phyloP scores from a whole-genome alignment of 2,329 filamentous ascomycete species.

The Pseudofabraea citricarpa region DNA sequence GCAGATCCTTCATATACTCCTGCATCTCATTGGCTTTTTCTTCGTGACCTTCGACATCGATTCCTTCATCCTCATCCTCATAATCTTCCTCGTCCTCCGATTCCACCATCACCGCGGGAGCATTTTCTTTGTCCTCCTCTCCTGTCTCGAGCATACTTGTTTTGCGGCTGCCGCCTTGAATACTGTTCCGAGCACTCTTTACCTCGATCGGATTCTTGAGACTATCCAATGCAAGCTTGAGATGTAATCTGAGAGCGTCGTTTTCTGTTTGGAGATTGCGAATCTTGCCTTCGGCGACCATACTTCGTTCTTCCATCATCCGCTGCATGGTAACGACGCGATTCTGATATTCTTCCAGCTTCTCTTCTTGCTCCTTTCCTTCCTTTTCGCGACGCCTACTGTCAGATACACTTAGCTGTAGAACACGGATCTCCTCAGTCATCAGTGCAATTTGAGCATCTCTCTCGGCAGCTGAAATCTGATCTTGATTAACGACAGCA shows the following conservation, averaged over 20 bases:
- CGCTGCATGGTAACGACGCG: constrained; percentile 87
- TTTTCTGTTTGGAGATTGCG: constrained; percentile 85
- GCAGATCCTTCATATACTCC: constrained; percentile 76
- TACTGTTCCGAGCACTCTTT: constrained; percentile 28
- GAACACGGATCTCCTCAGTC: constrained; percentile 84
- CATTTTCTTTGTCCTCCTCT: constrained; percentile 5
- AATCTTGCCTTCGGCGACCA: constrained; percentile 92
- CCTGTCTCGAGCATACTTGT: not conserved
- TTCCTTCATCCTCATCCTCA: constrained; percentile 57
- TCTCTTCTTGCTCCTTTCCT: constrained; percentile 64
- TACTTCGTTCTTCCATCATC: constrained; percentile 89
- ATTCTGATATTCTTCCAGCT: constrained; percentile 89
- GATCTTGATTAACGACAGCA: constrained; percentile 92
- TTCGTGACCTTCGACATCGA: constrained; percentile 44
- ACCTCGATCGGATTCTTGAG: constrained; percentile 83
- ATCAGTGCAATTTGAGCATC: constrained; percentile 93
- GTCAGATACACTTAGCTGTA: constrained; percentile 73
- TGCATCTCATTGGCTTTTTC: constrained; percentile 64
- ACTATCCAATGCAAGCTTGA: constrained; percentile 80
- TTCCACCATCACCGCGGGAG: constrained; percentile 14
- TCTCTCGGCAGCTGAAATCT: constrained; percentile 84
- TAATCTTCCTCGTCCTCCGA: constrained; percentile 29
- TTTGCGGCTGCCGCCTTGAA: constrained; percentile 11
- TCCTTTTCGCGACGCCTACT: constrained; percentile 67
- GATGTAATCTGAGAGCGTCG: constrained; percentile 79